Evolutionary conservation across 148 eudicot species (phyloP), one percentile per base, ranked within the genome.

Genomic region (Camellia granthamiana): DNA sequence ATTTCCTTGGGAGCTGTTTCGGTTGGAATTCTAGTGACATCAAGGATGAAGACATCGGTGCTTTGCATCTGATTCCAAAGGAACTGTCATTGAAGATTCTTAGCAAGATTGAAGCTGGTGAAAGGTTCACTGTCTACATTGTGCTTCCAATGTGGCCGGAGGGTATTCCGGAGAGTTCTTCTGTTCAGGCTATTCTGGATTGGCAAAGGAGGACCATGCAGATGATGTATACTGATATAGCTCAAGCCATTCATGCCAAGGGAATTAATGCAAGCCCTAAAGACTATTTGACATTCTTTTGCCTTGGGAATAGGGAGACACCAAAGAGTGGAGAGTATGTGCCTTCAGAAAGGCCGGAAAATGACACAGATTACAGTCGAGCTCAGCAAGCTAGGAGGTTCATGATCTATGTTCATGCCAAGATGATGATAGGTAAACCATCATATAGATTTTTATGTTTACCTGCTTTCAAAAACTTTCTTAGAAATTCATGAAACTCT

Each of bases 141-240:
- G 91, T 89, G 58, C 76, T 89, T n/a, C 91, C 91, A 0, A 89
- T 89, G 91, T 89, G 91, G 91, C 89, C 91, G 3, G 91, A 89
- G 61, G 89, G 89, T 0, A 11, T 72, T 14, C 91, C 91, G 2
- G 86, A 83, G 18, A 87, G 91, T 16, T 84, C 81, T 0, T 81
- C 91, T 1, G 89, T 85, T 11, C 89, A 89, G 78, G 91, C 91
- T 0, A 87, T 89, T 30, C 78, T 89, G 46, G 88, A 89, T 69
- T 89, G 91, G 91, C 91, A 89, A n/a, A 89, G 84, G 69, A 80
- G 89, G 74, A 89, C 91, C 13, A 81, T 89, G 88, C 88, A 87
- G 74, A 89, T 87, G 91, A 89, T 89, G 91, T 89, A 89, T 58
- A 83, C 86, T 18, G 89, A 89, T 62, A 71, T 89, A 1, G 82